Evolutionary conservation across 75 land plant genomes (phyloP).

Genomic region (Selaginella moellendorffii): DNA sequence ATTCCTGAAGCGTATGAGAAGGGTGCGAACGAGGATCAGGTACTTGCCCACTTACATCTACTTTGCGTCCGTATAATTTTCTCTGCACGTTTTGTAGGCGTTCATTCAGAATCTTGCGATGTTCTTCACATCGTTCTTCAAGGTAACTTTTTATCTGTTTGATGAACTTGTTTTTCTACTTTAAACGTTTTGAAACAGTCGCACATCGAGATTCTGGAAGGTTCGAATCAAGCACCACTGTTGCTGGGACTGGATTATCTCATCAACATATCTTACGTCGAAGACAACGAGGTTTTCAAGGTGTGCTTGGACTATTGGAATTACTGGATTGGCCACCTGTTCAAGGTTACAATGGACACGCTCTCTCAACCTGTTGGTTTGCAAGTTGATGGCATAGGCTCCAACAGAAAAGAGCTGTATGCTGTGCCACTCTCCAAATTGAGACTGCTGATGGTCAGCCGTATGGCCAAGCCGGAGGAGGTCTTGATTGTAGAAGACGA

Average conservation of each 20-base stretch:
- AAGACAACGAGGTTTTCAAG: constrained; percentile 97
- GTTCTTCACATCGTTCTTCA: constrained; percentile 91
- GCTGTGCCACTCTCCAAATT: constrained; percentile 74
- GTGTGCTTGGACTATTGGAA: constrained; percentile 99
- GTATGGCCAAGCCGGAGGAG: constrained; percentile 99
- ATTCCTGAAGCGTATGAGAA: constrained; percentile 78
- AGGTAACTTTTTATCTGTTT: constrained; percentile 34
- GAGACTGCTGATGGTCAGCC: constrained; percentile 83
- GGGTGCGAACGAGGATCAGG: constrained; percentile 92
- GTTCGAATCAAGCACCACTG: constrained; percentile 49
- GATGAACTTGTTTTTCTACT: neutral
- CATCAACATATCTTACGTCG: constrained; percentile 88
- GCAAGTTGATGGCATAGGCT: neutral
- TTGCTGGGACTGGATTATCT: constrained; percentile 86
- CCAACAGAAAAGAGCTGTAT: constrained; percentile 56
- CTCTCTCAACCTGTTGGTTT: neutral
- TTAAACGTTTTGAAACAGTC: too few species aligned
- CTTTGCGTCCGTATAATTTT: neutral
- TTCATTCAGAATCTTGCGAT: constrained; percentile 92
- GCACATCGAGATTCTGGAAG: constrained; percentile 74
- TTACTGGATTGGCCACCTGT: constrained; percentile 63
- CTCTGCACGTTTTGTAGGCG: constrained; percentile 29
- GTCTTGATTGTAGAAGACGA: constrained; percentile 98
- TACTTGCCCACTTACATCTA: constrained; percentile 12
- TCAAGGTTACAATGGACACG: constrained; percentile 19